Base-by-base conservation (phyloP, 2,329 filamentous ascomycete species). In the Phaeosphaeriaceae sp. region DNA sequence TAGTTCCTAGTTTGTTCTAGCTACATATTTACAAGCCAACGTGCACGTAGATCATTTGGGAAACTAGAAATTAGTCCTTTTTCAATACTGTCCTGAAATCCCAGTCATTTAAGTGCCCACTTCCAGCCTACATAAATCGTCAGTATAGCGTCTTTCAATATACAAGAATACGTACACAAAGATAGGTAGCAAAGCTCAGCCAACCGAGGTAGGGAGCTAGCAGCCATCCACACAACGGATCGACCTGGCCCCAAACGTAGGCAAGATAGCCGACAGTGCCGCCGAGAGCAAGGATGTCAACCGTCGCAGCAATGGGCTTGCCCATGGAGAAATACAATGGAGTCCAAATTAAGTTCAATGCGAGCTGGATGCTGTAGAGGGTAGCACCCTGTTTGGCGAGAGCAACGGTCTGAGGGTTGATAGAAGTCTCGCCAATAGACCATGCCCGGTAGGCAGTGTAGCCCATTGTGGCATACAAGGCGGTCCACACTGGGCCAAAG, bases 291-390 rank as follows among this genome's bases (percentile, higher is more conserved):
- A 89, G 75, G 42, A 96, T 87, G 70, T 97, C 90, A 21, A 82
- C 81, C 6, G 90, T 85, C 3, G 92, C 92, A 66, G 85, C 83
- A 43, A 87, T 80, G 1, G 92, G 91, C 13, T 84, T 83, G 57
- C 87, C 86, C 42, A 87, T 68, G n/a, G 83, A 82, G 70, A 96
- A 97, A 82, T 97, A 97, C 9, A 97, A 82, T 11, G 93, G 93
- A 83, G 92, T 97, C 90, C 90, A 97, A 45, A 87, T 74, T 23
- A 96, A 79, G 72, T 97, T 97, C 42, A 97, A 80, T 9, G 82
- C 89, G 6, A 97, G 85, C 75, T 97, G 92, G 51, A 92, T 79
- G 2, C 89, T 89, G 78, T 96, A 97, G 23, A 97, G 81, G 0
- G 88, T 90, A 49, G 90, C 87, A 59, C 87, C 88, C 58, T 85